Percentiles rank a stretch among this genome's conserved stretches.
Conservation (phyloP, 2,329 filamentous ascomycete species). For the Coniella vitis region DNA sequence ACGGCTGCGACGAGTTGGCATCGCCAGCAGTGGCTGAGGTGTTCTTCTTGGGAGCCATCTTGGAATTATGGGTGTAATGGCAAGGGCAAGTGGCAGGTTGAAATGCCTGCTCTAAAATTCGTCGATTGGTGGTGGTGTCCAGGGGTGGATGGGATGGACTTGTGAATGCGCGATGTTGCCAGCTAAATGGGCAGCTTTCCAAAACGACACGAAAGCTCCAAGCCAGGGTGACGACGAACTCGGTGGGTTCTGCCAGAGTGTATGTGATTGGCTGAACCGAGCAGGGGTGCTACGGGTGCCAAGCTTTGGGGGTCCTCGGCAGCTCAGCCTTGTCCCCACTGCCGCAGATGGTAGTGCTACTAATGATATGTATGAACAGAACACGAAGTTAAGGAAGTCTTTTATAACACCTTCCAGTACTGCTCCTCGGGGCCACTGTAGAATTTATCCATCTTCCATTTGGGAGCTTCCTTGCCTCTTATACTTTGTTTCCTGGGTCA, state of each 20-base stretch:
- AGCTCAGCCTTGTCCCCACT: background rate
- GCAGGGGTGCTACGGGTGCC: background rate
- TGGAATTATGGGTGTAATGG: background rate
- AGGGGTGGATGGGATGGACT: background rate
- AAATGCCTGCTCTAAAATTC: background rate
- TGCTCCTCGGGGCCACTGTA: no score
- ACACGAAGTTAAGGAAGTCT: no score
- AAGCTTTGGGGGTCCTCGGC: conserved; percentile 2
- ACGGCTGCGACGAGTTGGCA: background rate
- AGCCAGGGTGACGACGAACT: conserved; percentile 1
- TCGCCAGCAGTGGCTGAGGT: conserved; percentile 2
- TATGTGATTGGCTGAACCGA: conserved; percentile 7
- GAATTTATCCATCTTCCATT: no score
- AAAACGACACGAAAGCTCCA: conserved; percentile 15
- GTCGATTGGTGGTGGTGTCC: background rate
- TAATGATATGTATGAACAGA: no score
- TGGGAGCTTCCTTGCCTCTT: no score
- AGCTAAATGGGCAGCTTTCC: conserved; percentile 5
- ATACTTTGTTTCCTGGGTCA: no score
- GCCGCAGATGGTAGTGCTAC: no score
- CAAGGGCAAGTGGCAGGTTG: background rate
- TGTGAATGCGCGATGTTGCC: background rate
- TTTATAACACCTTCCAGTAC: no score
- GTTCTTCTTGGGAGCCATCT: conserved; percentile 14
- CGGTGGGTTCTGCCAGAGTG: conserved; percentile 1